phyloP scores from a whole-genome alignment of 2,329 filamentous ascomycete species.

The Phyllachora maydis region DNA sequence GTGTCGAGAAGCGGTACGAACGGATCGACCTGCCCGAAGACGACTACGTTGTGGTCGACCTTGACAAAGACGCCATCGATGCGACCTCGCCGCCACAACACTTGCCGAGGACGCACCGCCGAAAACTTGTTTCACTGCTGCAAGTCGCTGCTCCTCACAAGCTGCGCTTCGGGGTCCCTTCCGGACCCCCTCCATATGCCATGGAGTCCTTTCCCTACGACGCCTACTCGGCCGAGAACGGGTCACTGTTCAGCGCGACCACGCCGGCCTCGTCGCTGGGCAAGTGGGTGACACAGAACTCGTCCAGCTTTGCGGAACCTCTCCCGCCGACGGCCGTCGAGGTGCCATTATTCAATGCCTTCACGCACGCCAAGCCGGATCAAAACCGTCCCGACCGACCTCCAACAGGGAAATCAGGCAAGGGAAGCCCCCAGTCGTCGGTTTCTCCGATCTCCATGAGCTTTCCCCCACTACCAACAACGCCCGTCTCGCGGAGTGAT shows the following conservation, averaged over 20 bases:
- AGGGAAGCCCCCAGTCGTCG: slow-evolving; percentile 39
- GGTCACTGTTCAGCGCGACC: slow-evolving; percentile 54
- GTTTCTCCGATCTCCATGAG: slow-evolving; percentile 59
- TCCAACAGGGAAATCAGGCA: slow-evolving; percentile 46
- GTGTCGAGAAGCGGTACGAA: slow-evolving; percentile 83
- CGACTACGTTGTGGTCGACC: slow-evolving; percentile 84
- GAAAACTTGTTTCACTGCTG: slow-evolving; percentile 73
- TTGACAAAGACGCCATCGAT: slow-evolving; percentile 81
- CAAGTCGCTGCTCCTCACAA: slow-evolving; percentile 84
- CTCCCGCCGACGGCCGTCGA: slow-evolving; percentile 27
- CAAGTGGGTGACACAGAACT: slow-evolving; percentile 78
- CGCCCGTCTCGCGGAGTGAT: slow-evolving; percentile 72
- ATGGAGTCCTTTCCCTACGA: slow-evolving; percentile 86
- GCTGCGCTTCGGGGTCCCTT: slow-evolving; percentile 62
- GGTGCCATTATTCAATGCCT: slow-evolving; percentile 75
- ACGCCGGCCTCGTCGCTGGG: slow-evolving; percentile 53
- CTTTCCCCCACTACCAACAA: slow-evolving; percentile 58
- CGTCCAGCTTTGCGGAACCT: slow-evolving; percentile 61
- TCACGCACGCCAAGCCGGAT: slow-evolving; percentile 55
- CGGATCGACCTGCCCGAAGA: slow-evolving; percentile 74
- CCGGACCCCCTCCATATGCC: slow-evolving; percentile 82
- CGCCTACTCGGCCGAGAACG: slow-evolving; percentile 72
- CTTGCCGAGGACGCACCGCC: slow-evolving; percentile 70
- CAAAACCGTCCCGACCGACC: slow-evolving; percentile 52
- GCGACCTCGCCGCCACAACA: slow-evolving; percentile 58